Evolutionary conservation across 495 filamentous ascomycete genomes (phyloP), one percentile per base, ranked within the genome.

Genomic region (Aspergillus ellipticus): DNA sequence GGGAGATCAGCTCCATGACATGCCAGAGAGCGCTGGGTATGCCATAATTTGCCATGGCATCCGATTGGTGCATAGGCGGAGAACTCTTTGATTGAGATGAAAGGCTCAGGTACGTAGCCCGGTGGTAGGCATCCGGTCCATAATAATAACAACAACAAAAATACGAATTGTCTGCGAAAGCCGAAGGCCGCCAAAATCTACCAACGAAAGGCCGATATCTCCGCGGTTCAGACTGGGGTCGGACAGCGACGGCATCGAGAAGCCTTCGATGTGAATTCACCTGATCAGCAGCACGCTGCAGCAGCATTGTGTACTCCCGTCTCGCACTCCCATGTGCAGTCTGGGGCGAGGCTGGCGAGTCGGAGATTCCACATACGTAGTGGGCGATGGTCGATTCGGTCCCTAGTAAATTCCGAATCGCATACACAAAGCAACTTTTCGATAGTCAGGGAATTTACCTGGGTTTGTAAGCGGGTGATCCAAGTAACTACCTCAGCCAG

Each of bases 321-420:
- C 24, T 28, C 21, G 43, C n/a, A n/a, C n/a, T 39, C 28, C 39
- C 31, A 17, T 35, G 26, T n/a, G 35, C 41, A 51, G 29, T 43
- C 55, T 46, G 13, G 10, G 37, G 55, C 49, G 42, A 53, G 55
- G 55, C 55, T 57, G 55, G 49, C 35, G 19, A 31, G 28, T 43
- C 35, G 11, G 35, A 39, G 13, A 39, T 39, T 39, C 35, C 35
- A 39, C 35, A 13, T n/a, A 28, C 2, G 13, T n/a, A 39, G 35
- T 39, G 9, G 24, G 24, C 24, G 7, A 28, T 28, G 24, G 24
- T 28, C 24, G 0, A 39, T n/a, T 39, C 13, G 10, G 35, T 13
- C n/a, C 5, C 13, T 39, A 39, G 35, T 15, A 39, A n/a, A 8
- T n/a, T 9, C 13, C 35, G 35, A 39, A 39, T 39, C n/a, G 11